Evolutionary conservation across 345 rosid genomes (phyloP).

Genomic region (Raphanus raphanistrum): DNA sequence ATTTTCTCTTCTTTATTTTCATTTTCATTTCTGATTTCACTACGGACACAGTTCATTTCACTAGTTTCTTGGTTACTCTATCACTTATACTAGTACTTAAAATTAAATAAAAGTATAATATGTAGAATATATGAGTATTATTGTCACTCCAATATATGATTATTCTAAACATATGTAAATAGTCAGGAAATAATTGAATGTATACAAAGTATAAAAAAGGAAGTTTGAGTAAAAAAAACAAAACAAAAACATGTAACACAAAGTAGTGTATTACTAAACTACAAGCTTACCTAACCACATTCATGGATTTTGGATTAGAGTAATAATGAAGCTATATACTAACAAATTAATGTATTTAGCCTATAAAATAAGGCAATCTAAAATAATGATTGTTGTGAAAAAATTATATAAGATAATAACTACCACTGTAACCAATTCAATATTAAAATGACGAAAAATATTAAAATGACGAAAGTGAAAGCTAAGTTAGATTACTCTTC

Average conservation of each 20-base stretch:
- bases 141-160: not conserved
- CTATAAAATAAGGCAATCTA: not conserved
- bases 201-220: not conserved
- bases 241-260: not conserved
- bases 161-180: not conserved
- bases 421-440: constrained; percentile 1
- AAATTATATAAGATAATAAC: not conserved
- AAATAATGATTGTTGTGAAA: not conserved
- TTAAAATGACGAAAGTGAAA: constrained; percentile 27
- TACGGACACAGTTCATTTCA: not conserved
- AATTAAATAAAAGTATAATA: not conserved
- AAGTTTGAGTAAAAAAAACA: not conserved
- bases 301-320: constrained; percentile 9
- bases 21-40: not conserved
- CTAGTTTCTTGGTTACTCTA: not conserved
- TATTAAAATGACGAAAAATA: constrained; percentile 11
- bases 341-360: constrained; percentile 9
- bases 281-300: constrained; percentile 5
- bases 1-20: not conserved
- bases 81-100: not conserved
- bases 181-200: not conserved
- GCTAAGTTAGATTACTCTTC: constrained; percentile 12
- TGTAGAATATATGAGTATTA: not conserved
- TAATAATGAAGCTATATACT: constrained; percentile 12
- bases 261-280: not conserved